A percentile compares a stretch with the other conserved stretches of the same genome.
phyloP scores from a whole-genome alignment of 1,284 basidiomycete genomes.

The Cryptococcus amylolentus region DNA sequence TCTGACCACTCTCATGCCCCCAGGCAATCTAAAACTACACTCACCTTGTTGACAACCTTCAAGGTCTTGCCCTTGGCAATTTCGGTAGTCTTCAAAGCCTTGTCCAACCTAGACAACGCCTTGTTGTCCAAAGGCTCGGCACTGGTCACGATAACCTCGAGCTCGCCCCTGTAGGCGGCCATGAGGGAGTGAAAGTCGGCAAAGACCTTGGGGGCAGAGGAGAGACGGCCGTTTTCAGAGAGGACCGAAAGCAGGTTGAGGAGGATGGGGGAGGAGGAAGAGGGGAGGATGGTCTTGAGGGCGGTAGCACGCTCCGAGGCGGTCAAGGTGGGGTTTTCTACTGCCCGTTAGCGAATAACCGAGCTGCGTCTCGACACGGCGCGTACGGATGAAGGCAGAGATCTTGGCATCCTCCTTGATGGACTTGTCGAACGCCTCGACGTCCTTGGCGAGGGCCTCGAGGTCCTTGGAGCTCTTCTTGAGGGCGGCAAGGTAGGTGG shows the following conservation, averaged over 20 bases:
- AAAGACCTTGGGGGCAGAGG: slow-evolving; percentile 79
- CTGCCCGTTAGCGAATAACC: not conserved
- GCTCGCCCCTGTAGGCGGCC: slow-evolving; percentile 84
- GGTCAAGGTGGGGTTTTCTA: slow-evolving; percentile 82
- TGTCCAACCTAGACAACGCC: slow-evolving; percentile 74
- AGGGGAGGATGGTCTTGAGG: slow-evolving; percentile 63
- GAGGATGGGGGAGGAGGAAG: slow-evolving; percentile 73
- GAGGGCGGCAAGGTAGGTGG: slow-evolving; percentile 87
- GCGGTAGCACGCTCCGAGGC: slow-evolving; percentile 68
- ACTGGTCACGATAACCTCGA: slow-evolving; percentile 88
- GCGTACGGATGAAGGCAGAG: slow-evolving; percentile 60
- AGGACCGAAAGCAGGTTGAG: slow-evolving; percentile 89
- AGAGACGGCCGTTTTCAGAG: slow-evolving; percentile 88
- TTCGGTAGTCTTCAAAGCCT: slow-evolving; percentile 76
- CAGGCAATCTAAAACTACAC: slow-evolving; percentile 9
- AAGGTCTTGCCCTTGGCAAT: slow-evolving; percentile 79
- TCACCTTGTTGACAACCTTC: slow-evolving; percentile 82
- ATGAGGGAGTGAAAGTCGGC: slow-evolving; percentile 89
- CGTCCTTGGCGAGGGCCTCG: slow-evolving; percentile 75
- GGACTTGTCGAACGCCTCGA: slow-evolving; percentile 64
- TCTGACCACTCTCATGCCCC: not conserved
- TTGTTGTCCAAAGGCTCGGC: slow-evolving; percentile 69
- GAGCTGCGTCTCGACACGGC: not conserved
- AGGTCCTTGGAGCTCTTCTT: slow-evolving; percentile 65
- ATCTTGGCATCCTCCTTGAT: slow-evolving; percentile 65